Conservation (phyloP, 164 flowering plant genomes). For the Aristolochia contorta region DNA sequence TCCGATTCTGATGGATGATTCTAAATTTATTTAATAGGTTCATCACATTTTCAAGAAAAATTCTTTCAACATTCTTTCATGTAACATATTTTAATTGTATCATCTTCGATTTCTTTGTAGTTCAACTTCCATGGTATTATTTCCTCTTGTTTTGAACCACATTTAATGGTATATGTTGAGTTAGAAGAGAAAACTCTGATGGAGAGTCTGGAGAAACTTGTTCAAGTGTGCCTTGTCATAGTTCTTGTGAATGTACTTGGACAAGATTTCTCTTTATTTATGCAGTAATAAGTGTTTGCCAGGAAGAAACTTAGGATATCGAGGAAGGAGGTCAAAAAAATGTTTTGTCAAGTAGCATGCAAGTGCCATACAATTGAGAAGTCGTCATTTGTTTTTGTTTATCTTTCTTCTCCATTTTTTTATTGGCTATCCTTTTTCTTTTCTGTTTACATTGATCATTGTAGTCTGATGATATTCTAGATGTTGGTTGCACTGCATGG, state of each 20-base stretch:
- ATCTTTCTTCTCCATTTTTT: not conserved
- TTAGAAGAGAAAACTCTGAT: conserved; percentile 91
- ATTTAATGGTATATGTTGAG: conserved; percentile 76
- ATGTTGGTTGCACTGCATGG: too few species aligned
- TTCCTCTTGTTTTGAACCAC: conserved; percentile 96
- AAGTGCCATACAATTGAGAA: conserved; percentile 31
- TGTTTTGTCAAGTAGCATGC: conserved; percentile 93
- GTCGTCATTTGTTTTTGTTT: not conserved
- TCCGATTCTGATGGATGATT: too few species aligned
- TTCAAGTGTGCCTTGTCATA: conserved; percentile 48
- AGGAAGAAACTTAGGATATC: conserved; percentile 98
- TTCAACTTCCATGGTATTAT: conserved; percentile 94
- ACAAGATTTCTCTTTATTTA: not conserved
- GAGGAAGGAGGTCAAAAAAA: conserved; percentile 95
- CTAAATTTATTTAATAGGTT: too few species aligned
- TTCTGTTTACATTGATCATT: not conserved
- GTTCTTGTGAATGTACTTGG: not conserved
- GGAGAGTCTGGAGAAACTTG: conserved; percentile 91
- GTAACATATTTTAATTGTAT: too few species aligned
- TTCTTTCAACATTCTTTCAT: too few species aligned
- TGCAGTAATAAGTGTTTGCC: not conserved
- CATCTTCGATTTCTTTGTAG: conserved; percentile 27
- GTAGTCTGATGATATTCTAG: not conserved
- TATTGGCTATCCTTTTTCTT: not conserved
- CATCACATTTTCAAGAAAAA: too few species aligned